A percentile compares a stretch with the other conserved stretches of the same genome.
Conservation (phyloP, 768 basidiomycete species). For the Phylloporus scabripes region DNA sequence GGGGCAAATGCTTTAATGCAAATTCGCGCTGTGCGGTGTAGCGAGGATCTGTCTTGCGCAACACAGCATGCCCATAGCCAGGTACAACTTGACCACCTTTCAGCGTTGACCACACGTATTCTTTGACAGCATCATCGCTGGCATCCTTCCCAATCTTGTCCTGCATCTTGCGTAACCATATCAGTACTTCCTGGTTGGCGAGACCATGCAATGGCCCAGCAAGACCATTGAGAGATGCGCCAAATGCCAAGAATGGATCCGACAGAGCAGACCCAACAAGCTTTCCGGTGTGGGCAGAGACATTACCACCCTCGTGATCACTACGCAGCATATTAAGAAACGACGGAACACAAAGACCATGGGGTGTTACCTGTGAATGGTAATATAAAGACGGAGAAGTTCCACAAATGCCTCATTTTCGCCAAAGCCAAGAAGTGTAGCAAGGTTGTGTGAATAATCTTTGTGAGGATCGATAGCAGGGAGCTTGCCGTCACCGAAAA, state of each 20-base stretch:
- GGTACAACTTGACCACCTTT: conserved; percentile 93
- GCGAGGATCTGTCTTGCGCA: conserved; percentile 89
- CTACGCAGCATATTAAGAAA: conserved; percentile 30
- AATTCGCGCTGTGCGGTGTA: conserved; percentile 90
- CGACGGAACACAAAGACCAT: not conserved
- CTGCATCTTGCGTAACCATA: conserved; percentile 96
- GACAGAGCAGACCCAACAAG: conserved; percentile 93
- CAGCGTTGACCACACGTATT: conserved; percentile 93
- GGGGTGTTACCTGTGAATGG: conserved; percentile 76
- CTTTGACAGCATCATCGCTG: conserved; percentile 80
- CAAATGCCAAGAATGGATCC: conserved; percentile 94
- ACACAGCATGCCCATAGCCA: conserved; percentile 83
- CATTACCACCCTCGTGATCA: conserved; percentile 98
- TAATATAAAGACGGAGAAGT: conserved; percentile 91
- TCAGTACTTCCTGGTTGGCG: conserved; percentile 94
- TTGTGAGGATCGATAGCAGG: conserved; percentile 77
- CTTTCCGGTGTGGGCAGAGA: conserved; percentile 92
- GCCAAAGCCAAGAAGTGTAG: conserved; percentile 87
- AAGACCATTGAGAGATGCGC: conserved; percentile 90
- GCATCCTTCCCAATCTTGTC: conserved; percentile 79
- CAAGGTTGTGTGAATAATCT: conserved; percentile 87
- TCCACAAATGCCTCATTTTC: conserved; percentile 87
- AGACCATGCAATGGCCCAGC: conserved; percentile 96
- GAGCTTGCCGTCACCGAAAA: conserved; percentile 84
- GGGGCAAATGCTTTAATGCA: conserved; percentile 75